Evolutionary conservation across 2,329 filamentous ascomycete genomes (phyloP).

Genomic region (Triangularia setosa): DNA sequence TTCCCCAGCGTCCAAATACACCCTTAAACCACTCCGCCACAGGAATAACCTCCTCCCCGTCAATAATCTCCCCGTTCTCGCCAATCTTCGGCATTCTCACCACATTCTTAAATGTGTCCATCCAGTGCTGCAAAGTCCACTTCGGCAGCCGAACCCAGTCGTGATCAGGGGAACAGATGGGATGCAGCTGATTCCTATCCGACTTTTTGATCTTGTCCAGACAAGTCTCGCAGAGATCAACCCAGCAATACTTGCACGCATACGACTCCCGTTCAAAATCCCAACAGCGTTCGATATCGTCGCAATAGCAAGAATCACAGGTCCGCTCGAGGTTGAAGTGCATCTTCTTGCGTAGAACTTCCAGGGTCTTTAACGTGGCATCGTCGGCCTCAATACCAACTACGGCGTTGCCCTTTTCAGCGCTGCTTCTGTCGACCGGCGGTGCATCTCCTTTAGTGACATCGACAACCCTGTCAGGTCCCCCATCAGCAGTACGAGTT

Average conservation of each 20-base stretch:
- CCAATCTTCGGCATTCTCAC: background rate
- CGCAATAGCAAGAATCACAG: background rate
- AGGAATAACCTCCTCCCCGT: background rate
- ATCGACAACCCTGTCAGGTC: too few relatives aligned
- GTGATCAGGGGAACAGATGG: background rate
- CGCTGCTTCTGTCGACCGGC: too few relatives aligned
- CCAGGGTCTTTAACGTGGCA: background rate
- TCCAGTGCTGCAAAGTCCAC: background rate
- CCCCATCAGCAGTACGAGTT: too few relatives aligned
- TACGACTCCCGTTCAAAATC: background rate
- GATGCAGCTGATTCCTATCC: too few relatives aligned
- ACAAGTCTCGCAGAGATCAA: background rate
- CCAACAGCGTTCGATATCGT: background rate
- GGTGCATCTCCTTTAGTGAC: background rate
- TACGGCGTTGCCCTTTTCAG: too few relatives aligned
- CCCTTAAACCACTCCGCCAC: background rate
- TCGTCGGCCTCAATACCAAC: too few relatives aligned
- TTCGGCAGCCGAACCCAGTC: constrained; percentile 1
- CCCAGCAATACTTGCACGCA: background rate
- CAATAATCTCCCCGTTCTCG: background rate
- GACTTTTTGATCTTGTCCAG: background rate
- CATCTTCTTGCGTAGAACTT: background rate
- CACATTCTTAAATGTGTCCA: background rate
- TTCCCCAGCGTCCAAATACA: background rate
- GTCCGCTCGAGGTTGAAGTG: background rate